Percentiles rank a stretch among this genome's conserved stretches.
phyloP scores from a whole-genome alignment of 805 yeast genomes.

The Debaryomyces prosopidis region DNA sequence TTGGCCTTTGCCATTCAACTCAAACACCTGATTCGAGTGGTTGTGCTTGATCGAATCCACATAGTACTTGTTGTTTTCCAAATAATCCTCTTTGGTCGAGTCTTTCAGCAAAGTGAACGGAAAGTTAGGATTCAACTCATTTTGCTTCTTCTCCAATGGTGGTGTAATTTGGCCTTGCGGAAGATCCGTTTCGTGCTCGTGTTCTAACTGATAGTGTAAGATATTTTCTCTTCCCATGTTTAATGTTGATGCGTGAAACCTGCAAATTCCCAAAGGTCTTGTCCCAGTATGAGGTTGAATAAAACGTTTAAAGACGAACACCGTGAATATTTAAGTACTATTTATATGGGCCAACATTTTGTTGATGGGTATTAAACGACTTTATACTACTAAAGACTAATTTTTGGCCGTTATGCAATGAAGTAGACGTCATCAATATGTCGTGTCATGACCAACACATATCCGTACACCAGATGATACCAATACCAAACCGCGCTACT shows the following conservation, averaged over 20 bases:
- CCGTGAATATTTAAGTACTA: too few relatives aligned
- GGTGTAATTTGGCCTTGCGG: slow-evolving; percentile 3
- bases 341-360: not conserved
- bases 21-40: slow-evolving; percentile 57
- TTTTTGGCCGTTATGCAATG: not conserved
- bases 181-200: slow-evolving; percentile 39
- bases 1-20: slow-evolving; percentile 76
- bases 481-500: too few relatives aligned
- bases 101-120: slow-evolving; percentile 50
- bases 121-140: slow-evolving; percentile 19
- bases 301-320: too few relatives aligned
- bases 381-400: too few relatives aligned
- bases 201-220: slow-evolving; percentile 38
- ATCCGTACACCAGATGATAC: too few relatives aligned
- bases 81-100: slow-evolving; percentile 49
- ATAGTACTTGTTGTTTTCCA: slow-evolving; percentile 46
- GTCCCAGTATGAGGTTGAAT: too few relatives aligned
- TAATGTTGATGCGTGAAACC: not conserved
- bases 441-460: not conserved
- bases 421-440: not conserved
- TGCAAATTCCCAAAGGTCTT: not conserved
- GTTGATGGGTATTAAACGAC: not conserved
- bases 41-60: slow-evolving; percentile 47
- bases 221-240: slow-evolving; percentile 46
- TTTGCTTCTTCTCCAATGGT: slow-evolving; percentile 3